Evolutionary conservation across 208 protist genomes (phyloP).

Genomic region (Trypanosoma conorhini): DNA sequence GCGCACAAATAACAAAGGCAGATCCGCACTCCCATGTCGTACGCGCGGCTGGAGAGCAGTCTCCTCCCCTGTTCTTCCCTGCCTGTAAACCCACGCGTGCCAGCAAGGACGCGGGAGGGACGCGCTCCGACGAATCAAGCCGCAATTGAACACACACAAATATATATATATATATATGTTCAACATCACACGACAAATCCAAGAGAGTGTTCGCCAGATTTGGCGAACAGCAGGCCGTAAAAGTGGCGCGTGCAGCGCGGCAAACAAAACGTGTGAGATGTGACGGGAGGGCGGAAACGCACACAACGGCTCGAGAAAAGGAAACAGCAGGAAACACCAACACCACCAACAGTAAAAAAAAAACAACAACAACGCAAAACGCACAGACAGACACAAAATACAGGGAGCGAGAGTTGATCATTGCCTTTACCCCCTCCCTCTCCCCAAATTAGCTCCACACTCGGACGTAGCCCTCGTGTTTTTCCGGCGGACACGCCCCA

Average conservation of each 20-base stretch:
- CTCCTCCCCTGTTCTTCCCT: not conserved
- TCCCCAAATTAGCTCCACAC: not conserved
- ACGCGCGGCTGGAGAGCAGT: not conserved
- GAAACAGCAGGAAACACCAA: no score
- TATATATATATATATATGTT: not conserved
- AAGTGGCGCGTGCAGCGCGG: no score
- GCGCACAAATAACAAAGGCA: constrained; percentile 5
- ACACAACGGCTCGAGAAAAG: no score
- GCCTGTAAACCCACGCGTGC: no score
- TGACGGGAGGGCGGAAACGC: no score
- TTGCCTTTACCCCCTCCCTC: not conserved
- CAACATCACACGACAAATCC: no score
- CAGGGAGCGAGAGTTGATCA: not conserved
- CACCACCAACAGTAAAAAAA: not conserved
- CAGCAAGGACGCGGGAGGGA: no score
- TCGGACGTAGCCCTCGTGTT: not conserved
- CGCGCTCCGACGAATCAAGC: no score
- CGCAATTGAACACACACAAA: not conserved
- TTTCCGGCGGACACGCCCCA: not conserved
- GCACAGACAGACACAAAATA: not conserved
- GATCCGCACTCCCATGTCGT: not conserved
- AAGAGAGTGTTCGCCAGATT: no score
- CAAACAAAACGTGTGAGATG: no score
- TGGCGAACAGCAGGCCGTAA: no score
- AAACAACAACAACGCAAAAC: not conserved